Percentiles rank a stretch among this genome's conserved stretches.
These are phyloP conservation scores for Candida quercuum DNA, from an alignment of 805 yeast genomes.

Conservation along the genomic window DNA sequence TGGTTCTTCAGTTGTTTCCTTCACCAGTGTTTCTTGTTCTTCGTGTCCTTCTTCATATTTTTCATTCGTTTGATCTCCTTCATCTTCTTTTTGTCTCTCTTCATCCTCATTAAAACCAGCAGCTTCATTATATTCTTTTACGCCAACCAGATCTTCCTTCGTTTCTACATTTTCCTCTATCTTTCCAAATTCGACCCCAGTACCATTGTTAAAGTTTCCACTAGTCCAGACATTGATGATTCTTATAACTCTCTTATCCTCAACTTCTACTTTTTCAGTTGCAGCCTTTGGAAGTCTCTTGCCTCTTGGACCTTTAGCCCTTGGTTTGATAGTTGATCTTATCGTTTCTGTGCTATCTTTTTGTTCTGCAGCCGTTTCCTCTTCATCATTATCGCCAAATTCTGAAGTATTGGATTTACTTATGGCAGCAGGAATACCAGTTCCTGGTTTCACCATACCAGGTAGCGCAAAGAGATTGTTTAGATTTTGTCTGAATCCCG, in stretches of 20 bases:
- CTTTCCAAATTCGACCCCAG: background rate
- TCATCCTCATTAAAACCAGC: too few species aligned
- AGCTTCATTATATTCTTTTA: background rate
- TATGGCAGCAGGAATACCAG: constrained; percentile 19
- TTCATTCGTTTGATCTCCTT: background rate
- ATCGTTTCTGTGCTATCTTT: too few species aligned
- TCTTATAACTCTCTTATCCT: constrained; percentile 19
- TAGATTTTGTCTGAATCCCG: constrained; percentile 47
- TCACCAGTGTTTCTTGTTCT: background rate
- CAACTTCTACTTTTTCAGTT: constrained; percentile 22
- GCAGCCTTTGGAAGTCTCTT: constrained; percentile 61
- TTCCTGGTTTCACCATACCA: constrained; percentile 36
- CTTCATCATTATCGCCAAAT: constrained; percentile 2
- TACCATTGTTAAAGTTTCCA: constrained; percentile 7
- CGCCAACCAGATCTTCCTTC: background rate
- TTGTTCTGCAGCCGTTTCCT: constrained; percentile 7
- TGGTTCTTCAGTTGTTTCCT: too few species aligned
- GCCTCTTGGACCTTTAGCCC: constrained; percentile 74
- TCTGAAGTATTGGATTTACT: constrained; percentile 3
- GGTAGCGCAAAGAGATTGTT: constrained; percentile 59
- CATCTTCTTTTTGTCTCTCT: background rate
- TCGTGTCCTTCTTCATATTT: background rate
- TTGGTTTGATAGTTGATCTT: constrained; percentile 39
- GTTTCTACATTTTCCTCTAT: constrained; percentile 3
- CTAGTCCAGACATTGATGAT: constrained; percentile 18